Evolutionary conservation across 176 grass and related monocot species (phyloP).

Genomic region (Neostapfia colusana): DNA sequence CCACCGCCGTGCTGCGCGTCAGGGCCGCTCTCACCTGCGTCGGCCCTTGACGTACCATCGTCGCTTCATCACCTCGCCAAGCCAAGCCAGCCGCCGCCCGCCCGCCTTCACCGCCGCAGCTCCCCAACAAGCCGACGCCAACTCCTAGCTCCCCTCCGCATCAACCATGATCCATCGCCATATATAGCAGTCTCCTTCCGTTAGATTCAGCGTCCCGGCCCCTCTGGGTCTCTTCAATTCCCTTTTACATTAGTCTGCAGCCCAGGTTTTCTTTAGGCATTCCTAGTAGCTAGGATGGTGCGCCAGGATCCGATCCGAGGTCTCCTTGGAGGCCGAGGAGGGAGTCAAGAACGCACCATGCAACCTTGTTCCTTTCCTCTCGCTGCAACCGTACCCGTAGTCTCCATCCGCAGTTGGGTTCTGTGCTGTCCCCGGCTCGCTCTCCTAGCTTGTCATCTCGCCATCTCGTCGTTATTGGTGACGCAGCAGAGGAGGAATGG

Average conservation of each 20-base stretch:
- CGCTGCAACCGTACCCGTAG: constrained; percentile 32
- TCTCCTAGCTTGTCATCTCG: not conserved
- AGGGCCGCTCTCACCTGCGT: constrained; percentile 74
- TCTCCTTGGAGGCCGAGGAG: constrained; percentile 32
- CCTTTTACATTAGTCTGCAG: too few relatives aligned
- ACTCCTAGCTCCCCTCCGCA: too few relatives aligned
- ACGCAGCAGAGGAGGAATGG: constrained; percentile 78
- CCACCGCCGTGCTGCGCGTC: constrained; percentile 82
- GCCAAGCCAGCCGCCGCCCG: not conserved
- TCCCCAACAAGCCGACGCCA: too few relatives aligned
- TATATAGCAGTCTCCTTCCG: too few relatives aligned
- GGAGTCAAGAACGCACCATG: constrained; percentile 99
- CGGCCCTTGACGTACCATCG: constrained; percentile 11
- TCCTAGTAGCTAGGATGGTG: too few relatives aligned
- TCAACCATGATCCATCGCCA: too few relatives aligned
- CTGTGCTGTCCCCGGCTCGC: not conserved
- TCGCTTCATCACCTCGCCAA: not conserved
- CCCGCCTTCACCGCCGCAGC: too few relatives aligned
- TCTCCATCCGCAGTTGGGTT: too few relatives aligned
- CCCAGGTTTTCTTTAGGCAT: constrained; percentile 34
- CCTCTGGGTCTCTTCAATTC: too few relatives aligned
- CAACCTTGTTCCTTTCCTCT: constrained; percentile 56
- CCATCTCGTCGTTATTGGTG: not conserved
- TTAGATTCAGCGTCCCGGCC: too few relatives aligned
- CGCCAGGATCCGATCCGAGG: too few relatives aligned